Percentiles rank a stretch among this genome's conserved stretches.
These are phyloP conservation scores for Aspergillus coremiiformis DNA, from an alignment of 495 filamentous ascomycete species.

Conservation along the genomic window DNA sequence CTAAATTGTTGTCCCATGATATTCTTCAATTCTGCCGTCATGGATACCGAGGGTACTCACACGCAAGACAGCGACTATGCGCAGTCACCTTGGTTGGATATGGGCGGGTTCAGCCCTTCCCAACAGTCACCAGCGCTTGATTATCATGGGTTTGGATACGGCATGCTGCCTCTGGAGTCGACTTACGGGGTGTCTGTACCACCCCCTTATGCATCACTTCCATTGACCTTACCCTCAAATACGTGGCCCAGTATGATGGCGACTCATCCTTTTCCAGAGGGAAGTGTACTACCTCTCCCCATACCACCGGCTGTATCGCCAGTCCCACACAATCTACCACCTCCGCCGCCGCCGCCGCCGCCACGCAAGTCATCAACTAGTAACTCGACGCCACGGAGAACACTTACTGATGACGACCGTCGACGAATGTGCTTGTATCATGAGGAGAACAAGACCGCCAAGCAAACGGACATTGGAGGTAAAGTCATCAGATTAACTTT, in stretches of 20 bases:
- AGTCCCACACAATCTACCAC: constrained; percentile 38
- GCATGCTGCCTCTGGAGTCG: constrained; percentile 33
- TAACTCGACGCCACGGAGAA: constrained; percentile 68
- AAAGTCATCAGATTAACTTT: no score
- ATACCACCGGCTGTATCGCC: constrained; percentile 49
- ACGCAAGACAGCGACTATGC: constrained; percentile 40
- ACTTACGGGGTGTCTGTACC: constrained; percentile 41
- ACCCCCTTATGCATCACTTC: constrained; percentile 44
- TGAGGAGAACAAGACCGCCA: constrained; percentile 87
- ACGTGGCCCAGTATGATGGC: constrained; percentile 68
- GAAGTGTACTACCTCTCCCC: constrained; percentile 40
- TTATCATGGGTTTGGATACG: constrained; percentile 38
- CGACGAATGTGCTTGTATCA: constrained; percentile 93
- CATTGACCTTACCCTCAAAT: constrained; percentile 59
- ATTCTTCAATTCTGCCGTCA: constrained; percentile 22
- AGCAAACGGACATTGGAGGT: constrained; percentile 98
- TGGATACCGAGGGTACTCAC: constrained; percentile 42
- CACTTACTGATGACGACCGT: constrained; percentile 86
- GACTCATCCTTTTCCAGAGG: constrained; percentile 26
- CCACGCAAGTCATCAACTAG: constrained; percentile 46
- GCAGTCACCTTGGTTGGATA: constrained; percentile 47
- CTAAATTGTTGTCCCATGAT: constrained; percentile 14
- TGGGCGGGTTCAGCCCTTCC: constrained; percentile 37
- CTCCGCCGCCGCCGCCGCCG: neutral
- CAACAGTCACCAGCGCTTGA: constrained; percentile 41